Percentiles rank a stretch among this genome's conserved stretches.
These are phyloP conservation scores for Eimeria acervulina DNA, from an alignment of 169 alveolate species.

Conservation along the genomic window DNA sequence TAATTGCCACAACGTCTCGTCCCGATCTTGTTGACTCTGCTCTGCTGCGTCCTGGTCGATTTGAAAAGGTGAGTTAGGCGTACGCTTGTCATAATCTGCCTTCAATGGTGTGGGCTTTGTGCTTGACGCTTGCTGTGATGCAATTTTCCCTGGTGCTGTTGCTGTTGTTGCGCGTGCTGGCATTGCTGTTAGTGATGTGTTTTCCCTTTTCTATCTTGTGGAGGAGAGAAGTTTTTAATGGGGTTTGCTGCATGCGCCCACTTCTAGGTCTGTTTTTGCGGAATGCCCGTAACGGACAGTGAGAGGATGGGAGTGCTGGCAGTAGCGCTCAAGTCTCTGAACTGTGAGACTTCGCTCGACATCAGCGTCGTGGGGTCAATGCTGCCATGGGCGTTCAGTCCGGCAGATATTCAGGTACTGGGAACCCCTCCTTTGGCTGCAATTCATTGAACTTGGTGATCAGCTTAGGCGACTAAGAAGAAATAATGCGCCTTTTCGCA, in stretches of 20 bases:
- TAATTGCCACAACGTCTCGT: conserved; percentile 99
- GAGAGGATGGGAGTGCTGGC: conserved; percentile 54
- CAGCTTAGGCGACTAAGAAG: neutral
- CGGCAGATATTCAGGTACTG: conserved; percentile 77
- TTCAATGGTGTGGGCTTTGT: neutral
- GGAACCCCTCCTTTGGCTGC: neutral
- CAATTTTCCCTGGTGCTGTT: neutral
- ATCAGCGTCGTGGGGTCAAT: neutral
- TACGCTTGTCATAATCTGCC: neutral
- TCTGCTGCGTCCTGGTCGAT: conserved; percentile 98
- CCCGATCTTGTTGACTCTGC: conserved; percentile 99
- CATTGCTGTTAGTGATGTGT: neutral
- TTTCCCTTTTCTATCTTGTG: neutral
- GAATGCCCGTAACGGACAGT: conserved; percentile 38
- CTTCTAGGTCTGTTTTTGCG: conserved; percentile 63
- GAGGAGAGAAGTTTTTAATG: neutral
- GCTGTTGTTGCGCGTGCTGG: neutral
- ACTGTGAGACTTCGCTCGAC: neutral
- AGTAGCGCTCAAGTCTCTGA: conserved; percentile 28
- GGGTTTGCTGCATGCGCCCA: neutral
- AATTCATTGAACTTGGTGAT: neutral
- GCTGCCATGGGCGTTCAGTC: conserved; percentile 35
- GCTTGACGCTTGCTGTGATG: neutral
- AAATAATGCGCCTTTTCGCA: neutral
- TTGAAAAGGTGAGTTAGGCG: conserved; percentile 73